Percentiles rank a stretch among this genome's conserved stretches.
Conservation (phyloP, 1,284 basidiomycete genomes). For the Cystobasidium sp. region DNA sequence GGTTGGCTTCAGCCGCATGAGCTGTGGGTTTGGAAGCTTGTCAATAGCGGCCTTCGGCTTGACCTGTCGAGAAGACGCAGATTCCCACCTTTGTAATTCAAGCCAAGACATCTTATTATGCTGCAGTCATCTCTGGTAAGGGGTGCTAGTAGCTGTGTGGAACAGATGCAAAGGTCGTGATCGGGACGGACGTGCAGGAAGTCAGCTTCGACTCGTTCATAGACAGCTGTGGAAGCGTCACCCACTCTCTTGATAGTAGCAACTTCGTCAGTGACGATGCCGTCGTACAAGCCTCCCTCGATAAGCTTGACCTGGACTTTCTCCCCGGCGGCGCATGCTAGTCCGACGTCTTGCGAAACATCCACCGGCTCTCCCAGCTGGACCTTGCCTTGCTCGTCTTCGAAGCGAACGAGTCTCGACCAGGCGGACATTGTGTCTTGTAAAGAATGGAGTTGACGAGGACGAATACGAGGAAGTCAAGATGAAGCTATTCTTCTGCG, state of each 20-base stretch:
- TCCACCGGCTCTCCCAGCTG: conserved; percentile 53
- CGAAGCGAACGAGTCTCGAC: conserved; percentile 53
- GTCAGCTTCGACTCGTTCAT: neutral
- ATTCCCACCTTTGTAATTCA: conserved; percentile 36
- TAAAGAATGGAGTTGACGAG: neutral
- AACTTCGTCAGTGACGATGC: conserved; percentile 15
- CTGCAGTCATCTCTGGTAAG: conserved; percentile 25
- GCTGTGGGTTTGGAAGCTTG: neutral
- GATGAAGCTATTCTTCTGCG: neutral
- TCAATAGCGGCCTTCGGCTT: neutral
- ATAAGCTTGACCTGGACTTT: conserved; percentile 46
- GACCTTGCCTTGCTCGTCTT: conserved; percentile 47
- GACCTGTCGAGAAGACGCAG: neutral
- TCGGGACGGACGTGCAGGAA: neutral
- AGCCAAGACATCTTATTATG: conserved; percentile 41
- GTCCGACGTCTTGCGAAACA: conserved; percentile 43
- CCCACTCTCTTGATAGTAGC: conserved; percentile 33
- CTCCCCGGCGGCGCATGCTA: conserved; percentile 44
- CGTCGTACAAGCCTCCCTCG: conserved; percentile 37
- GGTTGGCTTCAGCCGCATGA: conserved; percentile 22
- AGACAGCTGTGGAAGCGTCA: neutral
- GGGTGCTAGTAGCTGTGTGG: conserved; percentile 36
- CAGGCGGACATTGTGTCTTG: conserved; percentile 44
- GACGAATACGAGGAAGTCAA: neutral
- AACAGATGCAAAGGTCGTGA: neutral